Base-by-base conservation (phyloP, 1,139 yeast genomes). In the Suhomyces bokatorum region DNA sequence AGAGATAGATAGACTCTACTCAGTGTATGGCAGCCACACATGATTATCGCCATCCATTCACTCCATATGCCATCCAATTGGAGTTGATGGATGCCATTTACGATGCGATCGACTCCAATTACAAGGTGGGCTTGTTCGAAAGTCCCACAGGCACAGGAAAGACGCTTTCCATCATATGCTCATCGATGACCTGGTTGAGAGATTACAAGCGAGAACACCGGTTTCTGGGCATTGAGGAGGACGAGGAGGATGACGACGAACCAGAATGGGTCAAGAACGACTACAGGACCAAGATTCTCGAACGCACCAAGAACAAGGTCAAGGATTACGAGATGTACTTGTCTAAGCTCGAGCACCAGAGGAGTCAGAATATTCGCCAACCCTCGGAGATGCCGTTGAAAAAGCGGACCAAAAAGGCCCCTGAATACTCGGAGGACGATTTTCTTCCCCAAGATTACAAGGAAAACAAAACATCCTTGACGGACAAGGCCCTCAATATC, bases 91-190 rank as follows among this genome's bases (percentile, higher is more conserved):
- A 73, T 36, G 78, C 83, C 26, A 75, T 93, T 16, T 86, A 86
- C 57, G 78, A 78, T 22, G 77, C 89, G 2, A 71, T 91, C 12
- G 73, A 76, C 10, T 66, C 69, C 13, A 71, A 73, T 26, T 81
- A 75, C 60, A 87, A 85, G 59, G 70, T 91, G 2, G 97, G 96
- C 0, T 70, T 91, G 7, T 86, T 91, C 57, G 98, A 91, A 62
- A 85, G 95, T 51, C 98, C 99, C 0, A 91, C 99, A 0, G 99
- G 98, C 3, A 87, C 95, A 1, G 98, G 98, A 4, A 91, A 91
- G 64, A 90, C 97, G 0, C 68, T 91, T 8, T 88, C 97, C 1
- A 67, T 91, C 36, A 87, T 91, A 2, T 93, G 98, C 59, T 81
- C 96, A 0, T 72, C 95, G 0, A 77, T 91, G 81, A 80, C 95